Evolutionary conservation across 169 alveolate species (phyloP).

Genomic region (Eimeria brunetti): DNA sequence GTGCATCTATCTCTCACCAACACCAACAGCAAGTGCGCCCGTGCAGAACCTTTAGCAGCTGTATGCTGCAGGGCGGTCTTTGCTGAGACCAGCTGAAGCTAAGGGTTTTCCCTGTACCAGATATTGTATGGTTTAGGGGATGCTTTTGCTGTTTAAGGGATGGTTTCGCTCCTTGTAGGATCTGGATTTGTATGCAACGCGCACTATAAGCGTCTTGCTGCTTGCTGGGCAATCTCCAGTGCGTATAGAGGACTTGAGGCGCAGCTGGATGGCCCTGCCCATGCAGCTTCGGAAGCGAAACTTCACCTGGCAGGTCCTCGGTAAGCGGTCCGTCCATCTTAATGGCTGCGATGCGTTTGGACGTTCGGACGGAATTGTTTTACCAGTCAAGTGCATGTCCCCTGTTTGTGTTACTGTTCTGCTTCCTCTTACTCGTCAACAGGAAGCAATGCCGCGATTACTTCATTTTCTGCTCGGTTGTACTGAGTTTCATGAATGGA

Average conservation of each 20-base stretch:
- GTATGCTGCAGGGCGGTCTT: neutral
- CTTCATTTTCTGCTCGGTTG: neutral
- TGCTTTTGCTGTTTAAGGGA: neutral
- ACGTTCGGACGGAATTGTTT: neutral
- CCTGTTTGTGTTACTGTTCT: neutral
- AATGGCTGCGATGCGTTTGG: neutral
- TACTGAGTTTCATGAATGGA: neutral
- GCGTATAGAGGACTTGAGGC: constrained; percentile 50
- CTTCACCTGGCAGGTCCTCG: constrained; percentile 5
- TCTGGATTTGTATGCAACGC: constrained; percentile 5
- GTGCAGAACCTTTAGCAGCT: neutral
- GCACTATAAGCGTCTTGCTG: constrained; percentile 23
- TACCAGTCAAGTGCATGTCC: neutral
- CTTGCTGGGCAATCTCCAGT: constrained; percentile 51
- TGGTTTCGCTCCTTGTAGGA: neutral
- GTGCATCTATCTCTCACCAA: neutral
- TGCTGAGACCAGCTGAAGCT: neutral
- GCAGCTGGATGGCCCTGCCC: constrained; percentile 61
- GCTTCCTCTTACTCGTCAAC: neutral
- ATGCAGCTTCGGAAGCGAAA: constrained; percentile 22
- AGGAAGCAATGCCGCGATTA: no score
- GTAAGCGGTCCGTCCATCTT: neutral
- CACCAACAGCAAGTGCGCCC: neutral
- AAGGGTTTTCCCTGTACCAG: neutral
- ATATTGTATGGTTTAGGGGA: neutral